These are phyloP conservation scores for Mycena venus DNA, from an alignment of 768 basidiomycete species.

Conservation along the genomic window DNA sequence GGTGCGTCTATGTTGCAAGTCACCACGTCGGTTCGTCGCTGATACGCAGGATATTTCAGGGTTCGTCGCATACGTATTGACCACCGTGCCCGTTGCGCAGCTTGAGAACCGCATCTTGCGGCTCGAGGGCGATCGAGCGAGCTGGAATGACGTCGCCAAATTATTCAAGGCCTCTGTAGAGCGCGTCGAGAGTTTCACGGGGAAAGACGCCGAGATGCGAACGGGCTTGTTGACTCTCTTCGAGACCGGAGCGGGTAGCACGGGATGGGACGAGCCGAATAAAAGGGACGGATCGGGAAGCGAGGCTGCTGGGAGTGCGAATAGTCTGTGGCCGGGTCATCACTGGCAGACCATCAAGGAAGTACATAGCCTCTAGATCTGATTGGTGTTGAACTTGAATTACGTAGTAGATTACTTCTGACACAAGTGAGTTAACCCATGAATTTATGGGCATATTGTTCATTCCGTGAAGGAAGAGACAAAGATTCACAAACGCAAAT, in stretches of 20 bases:
- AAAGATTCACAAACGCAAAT: not conserved
- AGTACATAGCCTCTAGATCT: constrained; percentile 1
- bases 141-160: constrained; percentile 40
- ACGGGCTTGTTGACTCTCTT: constrained; percentile 14
- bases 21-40: not conserved
- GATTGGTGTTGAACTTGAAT: not conserved
- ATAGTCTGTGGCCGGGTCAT: constrained; percentile 37
- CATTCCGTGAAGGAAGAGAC: not conserved
- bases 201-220: constrained; percentile 5
- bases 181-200: constrained; percentile 31
- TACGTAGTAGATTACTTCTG: not conserved
- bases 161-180: constrained; percentile 37
- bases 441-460: not conserved
- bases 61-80: constrained; percentile 51
- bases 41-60: constrained; percentile 37
- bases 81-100: constrained; percentile 40
- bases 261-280: constrained; percentile 31
- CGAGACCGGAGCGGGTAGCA: constrained; percentile 30
- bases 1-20: constrained; percentile 34
- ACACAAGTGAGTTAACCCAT: not conserved
- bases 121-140: constrained; percentile 50
- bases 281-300: constrained; percentile 22
- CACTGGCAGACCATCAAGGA: constrained; percentile 37
- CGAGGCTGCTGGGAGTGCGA: constrained; percentile 35
- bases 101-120: constrained; percentile 50